Conservation (phyloP, 768 basidiomycete species). For the Lactarius evosmus region DNA sequence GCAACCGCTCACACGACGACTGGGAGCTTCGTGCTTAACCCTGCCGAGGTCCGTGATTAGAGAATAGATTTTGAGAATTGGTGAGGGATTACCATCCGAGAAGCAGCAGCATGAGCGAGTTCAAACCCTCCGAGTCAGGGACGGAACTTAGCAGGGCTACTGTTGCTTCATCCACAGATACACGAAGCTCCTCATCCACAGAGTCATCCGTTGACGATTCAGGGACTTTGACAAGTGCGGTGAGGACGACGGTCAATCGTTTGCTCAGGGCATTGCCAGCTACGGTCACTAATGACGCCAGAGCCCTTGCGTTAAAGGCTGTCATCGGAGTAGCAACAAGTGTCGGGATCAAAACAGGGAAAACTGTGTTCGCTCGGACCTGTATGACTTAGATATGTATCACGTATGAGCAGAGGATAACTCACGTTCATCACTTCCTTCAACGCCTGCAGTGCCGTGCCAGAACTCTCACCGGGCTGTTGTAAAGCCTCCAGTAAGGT, state of each 20-base stretch:
- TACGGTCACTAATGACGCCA: constrained; percentile 88
- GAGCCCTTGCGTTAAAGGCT: constrained; percentile 89
- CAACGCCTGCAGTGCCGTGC: constrained; percentile 89
- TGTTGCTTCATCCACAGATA: constrained; percentile 73
- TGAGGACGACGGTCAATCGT: constrained; percentile 74
- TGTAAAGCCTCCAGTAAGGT: constrained; percentile 90
- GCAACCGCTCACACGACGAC: constrained; percentile 75
- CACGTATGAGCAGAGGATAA: constrained; percentile 14
- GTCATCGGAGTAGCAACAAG: constrained; percentile 89
- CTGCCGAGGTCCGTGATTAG: constrained; percentile 38
- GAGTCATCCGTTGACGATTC: constrained; percentile 56
- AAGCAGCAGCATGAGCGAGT: constrained; percentile 83
- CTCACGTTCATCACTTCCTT: constrained; percentile 91
- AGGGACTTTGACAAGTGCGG: constrained; percentile 70
- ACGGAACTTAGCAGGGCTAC: constrained; percentile 75
- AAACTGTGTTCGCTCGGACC: constrained; percentile 92
- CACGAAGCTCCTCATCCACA: constrained; percentile 61
- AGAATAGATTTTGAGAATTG: not conserved
- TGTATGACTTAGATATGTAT: constrained; percentile 34
- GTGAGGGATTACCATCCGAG: constrained; percentile 70
- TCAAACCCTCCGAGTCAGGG: constrained; percentile 81
- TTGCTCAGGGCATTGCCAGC: constrained; percentile 88
- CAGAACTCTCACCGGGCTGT: constrained; percentile 90
- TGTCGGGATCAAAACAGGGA: constrained; percentile 95
- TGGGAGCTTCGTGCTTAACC: constrained; percentile 72